Base-by-base conservation (phyloP, 1,284 basidiomycete genomes). In the Boletus sp. region DNA sequence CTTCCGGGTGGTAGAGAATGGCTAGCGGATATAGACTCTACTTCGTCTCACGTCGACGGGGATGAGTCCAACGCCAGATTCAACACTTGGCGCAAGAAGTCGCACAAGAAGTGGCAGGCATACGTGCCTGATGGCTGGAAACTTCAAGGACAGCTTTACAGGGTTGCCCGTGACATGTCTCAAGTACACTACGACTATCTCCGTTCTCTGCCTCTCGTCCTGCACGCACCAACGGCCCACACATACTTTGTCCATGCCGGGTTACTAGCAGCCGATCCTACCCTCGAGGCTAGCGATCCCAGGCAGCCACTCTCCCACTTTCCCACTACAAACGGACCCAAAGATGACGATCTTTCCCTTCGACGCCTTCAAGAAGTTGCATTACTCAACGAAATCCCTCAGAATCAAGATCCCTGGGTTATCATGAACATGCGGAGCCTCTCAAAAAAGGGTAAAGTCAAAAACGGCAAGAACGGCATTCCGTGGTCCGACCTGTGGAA, bases 241-340 rank as follows among this genome's bases (percentile, higher is more conserved):
- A 77, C 87, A 3, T 89, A 88, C 76, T 80, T 96, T 58, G 92
- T 90, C 1, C 94, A 97, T 69, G 94, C 88, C 3, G 94, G 94
- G 6, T 67, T 97, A 23, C 80, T 96, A 4, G 83, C 93, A 0
- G 83, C 81, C 16, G 84, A 95, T 68, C 88, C 91, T 1, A 77
- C 75, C 7, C 81, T 76, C 59, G 70, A 80, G 48, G 72, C 77
- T 28, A 78, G 75, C 23, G 78, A 86, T 69, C 74, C 71, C 25
- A 78, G 75, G 11, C 93, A 94, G 69, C 92, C 92, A 3, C 81
- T 91, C 23, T 81, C 88, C 2, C 83, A 81, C 61, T 68, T 83
- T n/a, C 90, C 90, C 19, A 2, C 79, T 72, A 33, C 79, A 70
- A 3, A 71, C 67, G 27, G 76, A n/a, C 59, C 63, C 8, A 49